Evolutionary conservation across 441 rosid species (phyloP), one percentile per base, ranked within the genome.

Genomic region (Pelargonium citronellum): DNA sequence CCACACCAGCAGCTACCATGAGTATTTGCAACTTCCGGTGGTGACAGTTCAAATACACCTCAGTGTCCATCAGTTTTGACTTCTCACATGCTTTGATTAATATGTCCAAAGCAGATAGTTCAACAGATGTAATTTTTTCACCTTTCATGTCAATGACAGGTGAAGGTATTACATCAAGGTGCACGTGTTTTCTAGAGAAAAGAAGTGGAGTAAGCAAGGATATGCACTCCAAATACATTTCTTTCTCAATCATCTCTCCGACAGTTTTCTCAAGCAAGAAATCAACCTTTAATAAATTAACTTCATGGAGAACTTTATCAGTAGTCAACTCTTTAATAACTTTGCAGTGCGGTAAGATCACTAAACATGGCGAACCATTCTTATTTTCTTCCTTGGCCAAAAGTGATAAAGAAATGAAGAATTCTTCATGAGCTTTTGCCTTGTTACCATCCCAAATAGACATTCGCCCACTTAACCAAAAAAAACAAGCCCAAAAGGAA

Each of bases 391-490:
- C 84, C 73, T 81, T 83, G 39, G 67, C 84, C 79, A 92, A 72
- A 83, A 95, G 78, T 2, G 95, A 89, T 82, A 87, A 77, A 70
- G 88, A 84, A 78, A 85, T 80, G 66, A 83, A 81, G 74, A 86
- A 80, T 73, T 91, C 92, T 71, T 89, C 87, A 77, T 75, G 86
- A 71, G 97, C 99, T 87, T 88, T 92, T 72, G 82, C 82, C 77
- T 89, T 95, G 77, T 91, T 84, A 55, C 88, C 85, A 74, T 95
- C 95, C 82, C 81, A 76, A 74, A 88, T 81, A 66, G 97, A 91
- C 77, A 95, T 78, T 71, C 83, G 89, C 44, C 97, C 99, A 77
- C 95, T 91, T 86, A 92, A 82, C 96, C 98, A 95, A 84, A 86
- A 91, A 79, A 84, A 92, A 27, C 96, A 86, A 79, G 76, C 81